Evolutionary conservation across 139 green algal species (phyloP), one percentile per base, ranked within the genome.

Genomic region (Ettlia oleoabundans): DNA sequence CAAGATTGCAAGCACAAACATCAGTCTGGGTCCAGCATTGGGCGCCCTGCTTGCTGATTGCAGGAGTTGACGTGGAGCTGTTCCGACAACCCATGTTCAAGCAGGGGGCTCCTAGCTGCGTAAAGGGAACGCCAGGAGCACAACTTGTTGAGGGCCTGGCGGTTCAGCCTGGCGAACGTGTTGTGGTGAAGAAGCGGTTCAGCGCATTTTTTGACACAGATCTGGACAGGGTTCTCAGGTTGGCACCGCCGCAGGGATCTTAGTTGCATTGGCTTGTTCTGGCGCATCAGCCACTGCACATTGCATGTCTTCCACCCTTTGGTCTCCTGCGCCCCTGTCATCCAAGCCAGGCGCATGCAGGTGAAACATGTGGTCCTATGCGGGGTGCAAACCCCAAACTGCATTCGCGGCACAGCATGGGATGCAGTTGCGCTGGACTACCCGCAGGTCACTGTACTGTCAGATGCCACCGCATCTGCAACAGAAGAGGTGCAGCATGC

Each of bases 351-450:
- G n/a, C n/a, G n/a, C n/a, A n/a, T n/a, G n/a, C n/a, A 21, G 26
- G 26, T 87, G 28, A 15, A 42, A 5, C 76, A 47, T 0, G 76
- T 92, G 32, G 83, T 86, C 30, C 28, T 86, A 6, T 63, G 35
- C 26, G 92, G 92, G 1, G 88, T 95, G 58, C 93, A 96, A 79
- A 96, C 93, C 24, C 93, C 93, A 66, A 96, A 96, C 70, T 96
- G 93, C 88, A 92, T 96, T 71, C 82, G 93, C 1, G 90, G 86
- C 19, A 95, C 93, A 4, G 93, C 91, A 7, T 91, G 92, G 65
- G 93, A 96, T 76, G 91, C 91, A 1, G 43, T 96, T 30, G 81
- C 72, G 4, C 84, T 93, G 28, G 93, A 95, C 74, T 96, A 95
- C 58, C 38, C 52, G 19, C 62, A 73, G 41, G 84, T 89, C 47